A percentile compares a stretch with the other conserved stretches of the same genome.
Conservation (phyloP, 1,284 basidiomycete genomes). For the Crocinoboletus sp. region DNA sequence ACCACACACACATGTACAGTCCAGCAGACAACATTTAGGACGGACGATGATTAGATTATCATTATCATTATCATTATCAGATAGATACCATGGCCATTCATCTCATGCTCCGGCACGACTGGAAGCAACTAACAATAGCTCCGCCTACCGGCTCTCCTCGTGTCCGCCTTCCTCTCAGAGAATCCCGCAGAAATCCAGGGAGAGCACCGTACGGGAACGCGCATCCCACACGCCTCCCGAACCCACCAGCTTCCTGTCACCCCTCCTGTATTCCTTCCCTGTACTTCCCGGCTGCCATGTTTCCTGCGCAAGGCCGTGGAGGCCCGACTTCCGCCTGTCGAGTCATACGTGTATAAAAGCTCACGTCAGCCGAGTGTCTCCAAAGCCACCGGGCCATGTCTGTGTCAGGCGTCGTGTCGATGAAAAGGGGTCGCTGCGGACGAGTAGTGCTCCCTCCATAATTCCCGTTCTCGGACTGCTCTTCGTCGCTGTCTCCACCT, state of each 20-base stretch:
- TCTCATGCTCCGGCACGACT: slow-evolving; percentile 1
- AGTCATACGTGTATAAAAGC: background rate
- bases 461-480: slow-evolving; percentile 11
- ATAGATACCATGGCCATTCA: slow-evolving; percentile 1
- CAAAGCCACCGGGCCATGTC: background rate
- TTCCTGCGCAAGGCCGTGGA: slow-evolving; percentile 10
- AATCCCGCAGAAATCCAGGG: slow-evolving; percentile 12
- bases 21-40: too few species aligned
- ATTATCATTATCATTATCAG: too few species aligned
- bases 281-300: slow-evolving; percentile 3
- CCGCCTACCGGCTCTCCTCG: slow-evolving; percentile 3
- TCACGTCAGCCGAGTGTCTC: background rate
- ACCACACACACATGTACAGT: too few species aligned
- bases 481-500: too few species aligned
- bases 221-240: background rate
- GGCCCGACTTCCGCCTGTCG: slow-evolving; percentile 4
- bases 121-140: slow-evolving; percentile 19
- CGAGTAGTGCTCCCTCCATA: slow-evolving; percentile 12
- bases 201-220: slow-evolving; percentile 6
- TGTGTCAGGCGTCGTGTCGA: slow-evolving; percentile 2
- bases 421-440: slow-evolving; percentile 23
- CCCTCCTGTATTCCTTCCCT: slow-evolving; percentile 3
- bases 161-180: slow-evolving; percentile 14
- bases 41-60: too few species aligned
- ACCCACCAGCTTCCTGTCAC: background rate